Evolutionary conservation across 1,139 yeast genomes (phyloP), one percentile per base, ranked within the genome.

Genomic region (Sugiyamaella japonica): DNA sequence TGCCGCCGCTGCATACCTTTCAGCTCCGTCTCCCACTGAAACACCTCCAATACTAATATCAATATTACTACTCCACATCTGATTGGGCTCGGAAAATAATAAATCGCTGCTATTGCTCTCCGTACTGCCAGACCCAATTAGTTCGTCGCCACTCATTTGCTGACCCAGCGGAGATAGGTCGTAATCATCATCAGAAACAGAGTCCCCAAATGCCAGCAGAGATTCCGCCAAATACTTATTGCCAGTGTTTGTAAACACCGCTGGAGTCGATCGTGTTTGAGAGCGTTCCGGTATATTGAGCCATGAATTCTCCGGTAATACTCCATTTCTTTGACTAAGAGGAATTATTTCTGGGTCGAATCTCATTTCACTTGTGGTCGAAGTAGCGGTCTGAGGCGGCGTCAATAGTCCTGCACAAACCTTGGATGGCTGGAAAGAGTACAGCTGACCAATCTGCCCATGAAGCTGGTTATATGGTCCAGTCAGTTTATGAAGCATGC

Each of bases 401-500:
- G 60, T 55, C 17, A 56, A 48, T 36, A 56, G 40, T 8, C 41
- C 54, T 3, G 48, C 59, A 17, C 55, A 51, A 12, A 62, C 51
- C 47, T 63, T 60, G 15, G 57, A 36, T 2, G 69, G 68, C 42
- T 60, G 62, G 54, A 57, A 59, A n/a, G 60, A 51, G 45, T 62
- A 59, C n/a, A 66, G 48, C 15, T 54, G 58, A 13, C 43, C 29
- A 48, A 66, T 46, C 47, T 63, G 62, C 4, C 53, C 28, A 20
- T 56, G 61, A n/a, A 66, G 50, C 37, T 56, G 49, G 15, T 34
- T 41, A 42, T 56, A 54, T 2, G 64, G 62, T 1, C 73, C 73
- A 3, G 59, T 55, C 17, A 68, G 38, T 6, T 55, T 51, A 53
- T 70, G 73, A n/a, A 57, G 57, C 34, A 55, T 46, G 7, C 58